Evolutionary conservation across 805 yeast genomes (phyloP).

Genomic region (Sungouiozyma intestinalis): DNA sequence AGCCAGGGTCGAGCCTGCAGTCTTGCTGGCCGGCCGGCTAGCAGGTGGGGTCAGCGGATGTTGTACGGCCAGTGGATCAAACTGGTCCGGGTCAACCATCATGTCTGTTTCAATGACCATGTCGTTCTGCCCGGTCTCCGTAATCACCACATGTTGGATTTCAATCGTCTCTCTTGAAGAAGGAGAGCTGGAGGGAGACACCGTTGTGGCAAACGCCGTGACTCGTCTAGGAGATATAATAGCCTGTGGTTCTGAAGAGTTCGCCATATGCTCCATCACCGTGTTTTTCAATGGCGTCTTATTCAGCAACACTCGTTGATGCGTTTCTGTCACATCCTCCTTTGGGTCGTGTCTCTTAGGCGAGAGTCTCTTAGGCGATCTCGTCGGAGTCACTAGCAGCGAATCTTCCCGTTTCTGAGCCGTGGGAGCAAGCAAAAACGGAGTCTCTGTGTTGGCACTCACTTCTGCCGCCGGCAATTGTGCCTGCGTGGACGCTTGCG

Average conservation of each 20-base stretch:
- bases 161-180: neutral
- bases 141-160: neutral
- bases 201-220: neutral
- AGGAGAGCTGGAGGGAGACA: neutral
- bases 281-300: constrained; percentile 3
- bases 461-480: no score
- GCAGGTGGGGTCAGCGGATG: no score
- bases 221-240: neutral
- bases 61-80: no score
- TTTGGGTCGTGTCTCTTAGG: constrained; percentile 3
- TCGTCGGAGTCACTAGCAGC: constrained; percentile 8
- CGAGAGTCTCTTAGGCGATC: constrained; percentile 12
- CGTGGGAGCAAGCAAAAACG: no score
- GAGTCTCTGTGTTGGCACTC: no score
- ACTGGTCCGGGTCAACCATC: no score
- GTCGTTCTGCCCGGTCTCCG: no score
- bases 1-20: no score
- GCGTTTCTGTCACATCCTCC: constrained; percentile 1
- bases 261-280: constrained; percentile 5
- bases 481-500: no score
- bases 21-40: no score
- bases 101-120: no score
- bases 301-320: constrained; percentile 2
- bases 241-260: neutral
- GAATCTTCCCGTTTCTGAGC: constrained; percentile 8